Conservation (phyloP, 805 yeast genomes). For the Ogataea saltuana region DNA sequence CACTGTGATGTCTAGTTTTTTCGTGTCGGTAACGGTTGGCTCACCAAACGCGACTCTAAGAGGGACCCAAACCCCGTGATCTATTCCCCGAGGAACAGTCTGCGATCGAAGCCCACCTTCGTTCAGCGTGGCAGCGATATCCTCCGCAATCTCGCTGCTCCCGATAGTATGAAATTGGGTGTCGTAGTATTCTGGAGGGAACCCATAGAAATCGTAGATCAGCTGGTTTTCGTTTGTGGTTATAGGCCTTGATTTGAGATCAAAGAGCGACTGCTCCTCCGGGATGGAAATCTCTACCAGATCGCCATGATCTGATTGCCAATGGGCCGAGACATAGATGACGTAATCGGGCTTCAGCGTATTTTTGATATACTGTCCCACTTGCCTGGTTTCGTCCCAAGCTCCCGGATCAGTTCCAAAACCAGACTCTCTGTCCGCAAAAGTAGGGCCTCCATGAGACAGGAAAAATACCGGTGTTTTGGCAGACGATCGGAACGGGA, state of each 20-base stretch:
- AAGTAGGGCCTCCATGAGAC: conserved; percentile 86
- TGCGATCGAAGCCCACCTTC: conserved; percentile 45
- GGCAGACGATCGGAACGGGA: conserved; percentile 17
- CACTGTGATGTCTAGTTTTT: conserved; percentile 46
- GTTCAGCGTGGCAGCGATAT: conserved; percentile 43
- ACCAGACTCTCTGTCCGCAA: conserved; percentile 55
- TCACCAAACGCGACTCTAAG: conserved; percentile 66
- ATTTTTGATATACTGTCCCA: conserved; percentile 54
- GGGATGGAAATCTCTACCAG: conserved; percentile 54
- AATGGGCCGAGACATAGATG: conserved; percentile 73
- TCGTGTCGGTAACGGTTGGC: conserved; percentile 34
- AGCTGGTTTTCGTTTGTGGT: conserved; percentile 48
- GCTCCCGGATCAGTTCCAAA: conserved; percentile 61
- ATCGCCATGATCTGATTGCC: conserved; percentile 53
- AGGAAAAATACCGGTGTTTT: conserved; percentile 61
- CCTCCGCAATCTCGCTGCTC: conserved; percentile 43
- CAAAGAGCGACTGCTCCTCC: not conserved
- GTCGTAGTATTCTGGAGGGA: conserved; percentile 63
- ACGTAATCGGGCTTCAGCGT: conserved; percentile 63
- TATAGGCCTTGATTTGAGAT: conserved; percentile 14
- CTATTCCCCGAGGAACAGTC: conserved; percentile 62
- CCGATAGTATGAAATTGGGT: conserved; percentile 59
- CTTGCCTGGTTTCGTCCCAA: conserved; percentile 45
- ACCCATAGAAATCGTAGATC: conserved; percentile 75
- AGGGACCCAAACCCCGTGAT: conserved; percentile 86